Percentiles rank a stretch among this genome's conserved stretches.
These are phyloP conservation scores for Hamamelis virginiana DNA, from an alignment of 164 flowering plant genomes.

Conservation along the genomic window DNA sequence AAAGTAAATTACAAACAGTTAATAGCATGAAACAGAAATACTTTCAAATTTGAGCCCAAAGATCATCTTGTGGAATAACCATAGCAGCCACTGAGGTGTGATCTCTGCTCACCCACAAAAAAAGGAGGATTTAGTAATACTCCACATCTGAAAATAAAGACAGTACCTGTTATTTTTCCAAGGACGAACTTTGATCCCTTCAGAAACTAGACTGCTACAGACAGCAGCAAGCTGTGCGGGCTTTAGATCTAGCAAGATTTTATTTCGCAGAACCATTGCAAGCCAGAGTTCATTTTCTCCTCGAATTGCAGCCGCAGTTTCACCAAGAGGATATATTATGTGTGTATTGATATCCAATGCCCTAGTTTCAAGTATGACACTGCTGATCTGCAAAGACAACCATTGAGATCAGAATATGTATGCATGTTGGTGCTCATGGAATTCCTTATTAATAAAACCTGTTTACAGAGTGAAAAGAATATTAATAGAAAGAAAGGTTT, in stretches of 20 bases:
- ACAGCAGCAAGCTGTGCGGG: conserved; percentile 96
- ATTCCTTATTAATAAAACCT: no score
- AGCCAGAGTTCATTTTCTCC: conserved; percentile 99
- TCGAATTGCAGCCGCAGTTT: conserved; percentile 94
- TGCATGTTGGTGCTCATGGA: no score
- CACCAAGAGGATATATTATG: conserved; percentile 84
- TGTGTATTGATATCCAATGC: conserved; percentile 84
- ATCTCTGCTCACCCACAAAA: neutral
- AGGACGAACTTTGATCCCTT: conserved; percentile 85
- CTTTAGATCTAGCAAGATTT: conserved; percentile 62
- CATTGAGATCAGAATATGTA: neutral
- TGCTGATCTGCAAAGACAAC: conserved; percentile 54
- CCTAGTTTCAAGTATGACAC: conserved; percentile 83
- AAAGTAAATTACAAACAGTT: no score
- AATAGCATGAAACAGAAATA: no score
- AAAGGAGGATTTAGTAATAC: neutral
- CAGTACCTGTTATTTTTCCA: conserved; percentile 62
- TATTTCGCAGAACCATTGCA: conserved; percentile 88
- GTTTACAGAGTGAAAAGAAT: no score
- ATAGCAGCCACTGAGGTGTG: no score
- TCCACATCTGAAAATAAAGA: neutral
- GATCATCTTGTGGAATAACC: neutral
- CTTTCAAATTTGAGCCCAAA: neutral
- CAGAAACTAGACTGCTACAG: conserved; percentile 88
- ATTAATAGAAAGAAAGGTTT: no score